Conservation (phyloP, 2,329 filamentous ascomycete genomes). For the Colletotrichum camelliae region DNA sequence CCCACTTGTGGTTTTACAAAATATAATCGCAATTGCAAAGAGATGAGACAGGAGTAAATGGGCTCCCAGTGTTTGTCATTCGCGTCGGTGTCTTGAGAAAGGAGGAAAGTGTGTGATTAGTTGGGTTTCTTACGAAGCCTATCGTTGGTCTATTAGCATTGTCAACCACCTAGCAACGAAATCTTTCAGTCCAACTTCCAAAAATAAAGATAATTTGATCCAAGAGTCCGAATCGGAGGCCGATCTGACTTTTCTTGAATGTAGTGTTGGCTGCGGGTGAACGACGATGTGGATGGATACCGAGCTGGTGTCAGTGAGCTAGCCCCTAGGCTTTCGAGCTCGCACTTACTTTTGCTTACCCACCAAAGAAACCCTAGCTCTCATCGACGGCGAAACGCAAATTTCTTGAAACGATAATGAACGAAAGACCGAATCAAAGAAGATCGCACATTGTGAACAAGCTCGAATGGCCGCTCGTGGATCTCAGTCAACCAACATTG, state of each 20-base stretch:
- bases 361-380: neutral
- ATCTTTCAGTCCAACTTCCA: neutral
- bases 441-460: neutral
- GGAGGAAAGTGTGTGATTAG: neutral
- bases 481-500: neutral
- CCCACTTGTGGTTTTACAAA: neutral
- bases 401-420: neutral
- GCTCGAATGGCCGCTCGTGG: neutral
- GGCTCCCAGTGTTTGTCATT: neutral
- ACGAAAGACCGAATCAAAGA: neutral
- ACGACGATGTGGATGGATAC: too few species aligned
- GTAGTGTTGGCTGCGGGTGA: too few species aligned
- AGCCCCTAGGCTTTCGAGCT: too few species aligned
- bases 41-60: neutral
- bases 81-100: neutral
- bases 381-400: too few species aligned
- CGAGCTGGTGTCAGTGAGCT: too few species aligned
- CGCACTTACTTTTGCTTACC: too few species aligned
- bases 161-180: neutral
- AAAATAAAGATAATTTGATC: too few species aligned
- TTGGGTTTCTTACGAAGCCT: fast-evolving
- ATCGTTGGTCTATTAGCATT: neutral
- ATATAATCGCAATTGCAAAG: fast-evolving
- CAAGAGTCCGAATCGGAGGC: neutral
- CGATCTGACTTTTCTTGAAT: neutral